Evolutionary conservation across 257 asterid species (phyloP), one percentile per base, ranked within the genome.

Genomic region (Gentiana macrophylla): DNA sequence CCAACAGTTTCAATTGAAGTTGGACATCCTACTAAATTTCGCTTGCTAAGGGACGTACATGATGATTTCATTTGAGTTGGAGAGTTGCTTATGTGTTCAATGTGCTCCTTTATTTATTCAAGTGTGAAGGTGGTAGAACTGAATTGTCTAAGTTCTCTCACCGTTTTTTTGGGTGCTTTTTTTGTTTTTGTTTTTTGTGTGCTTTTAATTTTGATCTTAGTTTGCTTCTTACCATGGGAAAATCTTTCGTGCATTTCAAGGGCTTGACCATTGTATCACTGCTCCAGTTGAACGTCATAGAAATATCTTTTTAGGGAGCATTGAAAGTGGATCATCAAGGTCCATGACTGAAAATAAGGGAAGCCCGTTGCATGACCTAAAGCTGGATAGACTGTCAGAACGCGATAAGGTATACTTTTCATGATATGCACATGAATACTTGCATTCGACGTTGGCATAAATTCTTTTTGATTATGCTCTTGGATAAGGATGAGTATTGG

Each of bases 381-480:
- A 71, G 68, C 68, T 88, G 75, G 94, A 92, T 69, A 78, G 73
- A 69, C 77, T 85, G 24, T 79, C 94, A 2, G 94, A 92, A 74
- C 78, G 75, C 57, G 89, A 84, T 62, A 88, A 85, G 97, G 97
- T 88, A 50, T 57, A 45, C 33, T 51, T 62, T 51, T 51, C 24
- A 24, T 24, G 24, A 4, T 52, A 35, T 32, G 48, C 52, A 3
- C 37, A 15, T 66, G n/a, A 46, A 6, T 37, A 5, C 37, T 33
- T 11, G 36, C 43, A 37, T 43, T 52, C 7, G 32, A 6, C 9
- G 46, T 41, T 41, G 46, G 9, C 46, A 4, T 41, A 10, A 5
- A 41, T 10, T 41, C 46, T 7, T 33, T 49, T 15, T 51, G 35
- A 12, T 6, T 8, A 8, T 10, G 32, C n/a, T 32, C 47, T 33